These are phyloP conservation scores for Hymenochaete sp. DNA, from an alignment of 1,284 basidiomycete genomes.

Conservation along the genomic window DNA sequence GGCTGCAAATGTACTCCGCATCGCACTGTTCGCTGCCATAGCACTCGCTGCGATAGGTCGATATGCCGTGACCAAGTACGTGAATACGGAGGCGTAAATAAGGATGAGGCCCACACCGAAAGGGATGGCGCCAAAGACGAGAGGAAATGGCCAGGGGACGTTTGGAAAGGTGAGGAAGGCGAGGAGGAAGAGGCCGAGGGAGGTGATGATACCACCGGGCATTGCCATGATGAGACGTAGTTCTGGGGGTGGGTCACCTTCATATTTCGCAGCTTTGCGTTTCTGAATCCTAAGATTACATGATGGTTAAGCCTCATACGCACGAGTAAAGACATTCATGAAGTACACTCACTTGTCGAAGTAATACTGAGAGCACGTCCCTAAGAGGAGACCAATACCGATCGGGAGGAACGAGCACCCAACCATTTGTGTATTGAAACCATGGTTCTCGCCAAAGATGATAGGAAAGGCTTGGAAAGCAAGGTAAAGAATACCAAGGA, in stretches of 20 bases:
- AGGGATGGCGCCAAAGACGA: slow-evolving; percentile 56
- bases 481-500: slow-evolving; percentile 71
- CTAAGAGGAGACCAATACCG: slow-evolving; percentile 57
- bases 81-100: slow-evolving; percentile 62
- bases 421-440: slow-evolving; percentile 50
- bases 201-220: slow-evolving; percentile 59
- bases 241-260: slow-evolving; percentile 60
- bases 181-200: slow-evolving; percentile 62
- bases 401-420: slow-evolving; percentile 69
- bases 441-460: slow-evolving; percentile 54
- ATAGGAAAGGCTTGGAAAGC: slow-evolving; percentile 66
- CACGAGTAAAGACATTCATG: background rate
- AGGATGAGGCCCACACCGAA: slow-evolving; percentile 54
- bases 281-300: slow-evolving; percentile 28
- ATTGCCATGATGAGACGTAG: slow-evolving; percentile 58
- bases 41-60: slow-evolving; percentile 71
- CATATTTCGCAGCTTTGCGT: slow-evolving; percentile 26
- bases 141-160: slow-evolving; percentile 68
- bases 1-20: slow-evolving; percentile 60
- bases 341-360: slow-evolving; percentile 46
- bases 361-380: slow-evolving; percentile 46
- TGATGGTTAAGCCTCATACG: too few relatives aligned
- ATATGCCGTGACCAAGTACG: slow-evolving; percentile 64
- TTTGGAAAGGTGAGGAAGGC: slow-evolving; percentile 61
- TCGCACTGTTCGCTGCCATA: slow-evolving; percentile 64